Conservation (phyloP, 2,329 filamentous ascomycete species). For the Fusarium heterosporum region DNA sequence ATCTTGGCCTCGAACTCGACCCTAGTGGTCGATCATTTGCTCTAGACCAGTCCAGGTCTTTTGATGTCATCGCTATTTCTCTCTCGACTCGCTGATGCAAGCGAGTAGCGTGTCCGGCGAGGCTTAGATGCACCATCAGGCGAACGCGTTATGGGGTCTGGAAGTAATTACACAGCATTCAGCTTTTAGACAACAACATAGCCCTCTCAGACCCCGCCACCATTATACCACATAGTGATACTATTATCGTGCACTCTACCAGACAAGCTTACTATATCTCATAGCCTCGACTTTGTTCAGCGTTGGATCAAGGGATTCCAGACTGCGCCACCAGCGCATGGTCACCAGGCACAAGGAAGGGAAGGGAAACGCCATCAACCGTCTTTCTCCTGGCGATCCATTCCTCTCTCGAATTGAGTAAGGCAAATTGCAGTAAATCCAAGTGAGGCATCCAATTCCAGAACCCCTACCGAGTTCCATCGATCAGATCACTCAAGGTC, state of each 20-base stretch:
- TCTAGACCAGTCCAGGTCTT: constrained; percentile 19
- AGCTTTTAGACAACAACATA: background rate
- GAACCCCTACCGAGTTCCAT: constrained; percentile 6
- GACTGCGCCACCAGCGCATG: constrained; percentile 29
- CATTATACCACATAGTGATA: background rate
- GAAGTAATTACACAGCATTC: background rate
- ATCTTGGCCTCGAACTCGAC: constrained; percentile 38
- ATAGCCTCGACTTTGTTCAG: background rate
- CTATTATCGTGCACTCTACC: background rate
- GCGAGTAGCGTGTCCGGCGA: constrained; percentile 9
- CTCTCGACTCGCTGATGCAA: constrained; percentile 5
- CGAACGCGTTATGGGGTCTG: constrained; percentile 1
- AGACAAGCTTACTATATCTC: background rate
- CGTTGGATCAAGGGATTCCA: constrained; percentile 17
- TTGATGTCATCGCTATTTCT: constrained; percentile 18
- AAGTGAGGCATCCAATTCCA: constrained; percentile 8
- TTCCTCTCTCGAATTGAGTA: constrained; percentile 4
- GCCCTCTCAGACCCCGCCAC: background rate
- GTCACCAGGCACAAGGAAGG: constrained; percentile 26
- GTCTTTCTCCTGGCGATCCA: constrained; percentile 24
- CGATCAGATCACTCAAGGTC: background rate
- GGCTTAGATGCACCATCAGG: constrained; percentile 7
- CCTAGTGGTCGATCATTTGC: constrained; percentile 42
- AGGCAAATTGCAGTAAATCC: background rate
- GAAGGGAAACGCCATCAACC: constrained; percentile 17